These are phyloP conservation scores for Trichosporon ovoides DNA, from an alignment of 1,284 basidiomycete genomes.

Conservation along the genomic window DNA sequence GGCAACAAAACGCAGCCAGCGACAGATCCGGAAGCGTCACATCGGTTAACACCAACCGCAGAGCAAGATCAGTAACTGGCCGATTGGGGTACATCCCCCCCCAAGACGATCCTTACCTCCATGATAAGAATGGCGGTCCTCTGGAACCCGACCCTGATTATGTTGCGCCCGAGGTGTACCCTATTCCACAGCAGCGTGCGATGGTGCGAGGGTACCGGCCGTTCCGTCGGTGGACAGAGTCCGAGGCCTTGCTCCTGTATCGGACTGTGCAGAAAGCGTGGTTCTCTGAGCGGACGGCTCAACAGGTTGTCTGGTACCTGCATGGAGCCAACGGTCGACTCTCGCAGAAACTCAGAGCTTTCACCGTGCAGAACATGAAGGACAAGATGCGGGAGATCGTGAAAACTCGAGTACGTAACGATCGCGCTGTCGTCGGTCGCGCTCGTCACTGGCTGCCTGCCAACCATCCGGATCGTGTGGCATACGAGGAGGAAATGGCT, in stretches of 20 bases:
- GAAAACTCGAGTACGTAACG: conserved; percentile 20
- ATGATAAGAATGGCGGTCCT: conserved; percentile 25
- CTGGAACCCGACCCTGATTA: conserved; percentile 22
- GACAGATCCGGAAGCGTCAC: background rate
- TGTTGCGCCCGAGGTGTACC: conserved; percentile 19
- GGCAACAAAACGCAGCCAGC: background rate
- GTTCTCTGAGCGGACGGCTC: conserved; percentile 25
- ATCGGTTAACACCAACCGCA: background rate
- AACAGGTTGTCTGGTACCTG: conserved; percentile 30
- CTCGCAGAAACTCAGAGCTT: conserved; percentile 19
- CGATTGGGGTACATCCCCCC: background rate
- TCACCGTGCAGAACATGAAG: conserved; percentile 41
- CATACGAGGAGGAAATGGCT: conserved; percentile 12
- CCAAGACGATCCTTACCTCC: conserved; percentile 23
- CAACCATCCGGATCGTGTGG: conserved; percentile 6
- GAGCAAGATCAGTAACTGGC: background rate
- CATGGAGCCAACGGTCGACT: conserved; percentile 31
- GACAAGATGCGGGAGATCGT: conserved; percentile 38
- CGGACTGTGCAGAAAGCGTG: conserved; percentile 38
- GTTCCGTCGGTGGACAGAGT: conserved; percentile 25
- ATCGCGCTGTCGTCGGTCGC: conserved; percentile 23
- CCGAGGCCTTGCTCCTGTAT: conserved; percentile 33
- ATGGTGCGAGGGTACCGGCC: background rate
- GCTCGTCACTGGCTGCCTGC: conserved; percentile 28
- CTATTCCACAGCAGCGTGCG: conserved; percentile 13